Conservation (phyloP, 352 stramenopile genomes). For the Globisporangium spinosum region DNA sequence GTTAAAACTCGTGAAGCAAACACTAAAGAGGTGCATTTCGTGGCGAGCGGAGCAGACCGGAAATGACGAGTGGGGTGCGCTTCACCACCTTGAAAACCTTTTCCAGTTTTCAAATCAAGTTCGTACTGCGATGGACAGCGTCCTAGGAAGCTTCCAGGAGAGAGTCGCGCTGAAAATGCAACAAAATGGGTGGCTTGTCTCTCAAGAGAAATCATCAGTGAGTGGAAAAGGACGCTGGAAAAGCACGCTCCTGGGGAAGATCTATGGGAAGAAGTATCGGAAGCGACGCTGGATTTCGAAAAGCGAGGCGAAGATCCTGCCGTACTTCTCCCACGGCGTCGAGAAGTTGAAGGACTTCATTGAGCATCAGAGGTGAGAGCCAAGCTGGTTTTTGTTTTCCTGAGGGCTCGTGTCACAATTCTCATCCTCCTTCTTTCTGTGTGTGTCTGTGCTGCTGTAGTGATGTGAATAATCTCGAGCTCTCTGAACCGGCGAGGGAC, state of each 20-base stretch:
- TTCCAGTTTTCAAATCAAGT: slow-evolving; percentile 36
- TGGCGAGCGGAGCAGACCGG: slow-evolving; percentile 43
- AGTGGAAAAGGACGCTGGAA: slow-evolving; percentile 30
- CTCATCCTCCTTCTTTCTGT: background rate
- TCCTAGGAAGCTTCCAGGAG: slow-evolving; percentile 55
- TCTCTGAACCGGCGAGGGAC: background rate
- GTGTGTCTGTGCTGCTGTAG: background rate
- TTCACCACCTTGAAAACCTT: slow-evolving; percentile 44
- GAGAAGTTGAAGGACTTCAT: slow-evolving; percentile 63
- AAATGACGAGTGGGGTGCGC: slow-evolving; percentile 26
- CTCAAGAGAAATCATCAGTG: slow-evolving; percentile 12
- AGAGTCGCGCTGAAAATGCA: slow-evolving; percentile 71
- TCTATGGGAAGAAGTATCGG: slow-evolving; percentile 51
- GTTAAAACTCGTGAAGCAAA: slow-evolving; percentile 28
- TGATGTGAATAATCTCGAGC: slow-evolving; percentile 16
- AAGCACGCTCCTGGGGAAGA: slow-evolving; percentile 51
- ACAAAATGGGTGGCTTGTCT: slow-evolving; percentile 15
- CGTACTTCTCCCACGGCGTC: slow-evolving; percentile 58
- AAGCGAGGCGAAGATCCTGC: slow-evolving; percentile 52
- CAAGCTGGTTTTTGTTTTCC: background rate
- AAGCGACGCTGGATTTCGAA: slow-evolving; percentile 59
- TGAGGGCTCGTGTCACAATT: background rate
- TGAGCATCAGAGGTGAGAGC: slow-evolving; percentile 40
- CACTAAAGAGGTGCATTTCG: slow-evolving; percentile 39
- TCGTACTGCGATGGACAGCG: slow-evolving; percentile 31